Percentiles rank a stretch among this genome's conserved stretches.
phyloP scores from a whole-genome alignment of 2,329 filamentous ascomycete genomes.

The Fusarium brachygibbosum region DNA sequence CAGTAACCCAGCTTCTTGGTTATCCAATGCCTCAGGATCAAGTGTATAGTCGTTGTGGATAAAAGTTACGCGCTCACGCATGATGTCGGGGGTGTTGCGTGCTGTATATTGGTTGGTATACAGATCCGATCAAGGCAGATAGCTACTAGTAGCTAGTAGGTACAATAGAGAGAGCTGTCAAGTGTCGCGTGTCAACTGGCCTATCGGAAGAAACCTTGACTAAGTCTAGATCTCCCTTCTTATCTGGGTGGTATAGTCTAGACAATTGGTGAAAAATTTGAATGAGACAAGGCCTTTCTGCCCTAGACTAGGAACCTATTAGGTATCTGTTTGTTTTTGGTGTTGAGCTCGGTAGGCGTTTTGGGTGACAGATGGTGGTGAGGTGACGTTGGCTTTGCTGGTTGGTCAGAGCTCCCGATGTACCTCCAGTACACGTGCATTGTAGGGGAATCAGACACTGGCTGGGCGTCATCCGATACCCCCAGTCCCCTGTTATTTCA shows the following conservation, averaged over 20 bases:
- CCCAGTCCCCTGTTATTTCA: constrained; percentile 31
- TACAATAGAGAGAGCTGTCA: constrained; percentile 9
- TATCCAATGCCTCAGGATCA: constrained; percentile 72
- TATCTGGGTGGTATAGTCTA: background rate
- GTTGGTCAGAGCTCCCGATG: constrained; percentile 28
- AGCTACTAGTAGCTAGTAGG: background rate
- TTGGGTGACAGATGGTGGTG: constrained; percentile 23
- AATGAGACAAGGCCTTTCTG: constrained; percentile 4
- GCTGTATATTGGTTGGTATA: background rate
- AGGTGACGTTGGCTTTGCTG: constrained; percentile 29
- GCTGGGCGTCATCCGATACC: constrained; percentile 29
- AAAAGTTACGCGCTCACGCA: constrained; percentile 87
- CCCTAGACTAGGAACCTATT: background rate
- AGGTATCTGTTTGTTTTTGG: constrained; percentile 14
- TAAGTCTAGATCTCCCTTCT: constrained; percentile 3
- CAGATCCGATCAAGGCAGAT: background rate
- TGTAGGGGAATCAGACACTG: constrained; percentile 25
- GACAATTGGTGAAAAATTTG: background rate
- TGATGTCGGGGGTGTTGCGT: constrained; percentile 51
- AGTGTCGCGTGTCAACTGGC: constrained; percentile 39
- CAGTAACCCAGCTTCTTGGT: constrained; percentile 69
- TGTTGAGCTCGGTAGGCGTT: constrained; percentile 29
- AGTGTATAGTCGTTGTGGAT: constrained; percentile 76
- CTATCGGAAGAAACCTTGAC: constrained; percentile 18
- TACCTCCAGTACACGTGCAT: constrained; percentile 39